Percentiles rank a stretch among this genome's conserved stretches.
phyloP scores from a whole-genome alignment of 164 flowering plant genomes.

The Aristolochia fimbriata region DNA sequence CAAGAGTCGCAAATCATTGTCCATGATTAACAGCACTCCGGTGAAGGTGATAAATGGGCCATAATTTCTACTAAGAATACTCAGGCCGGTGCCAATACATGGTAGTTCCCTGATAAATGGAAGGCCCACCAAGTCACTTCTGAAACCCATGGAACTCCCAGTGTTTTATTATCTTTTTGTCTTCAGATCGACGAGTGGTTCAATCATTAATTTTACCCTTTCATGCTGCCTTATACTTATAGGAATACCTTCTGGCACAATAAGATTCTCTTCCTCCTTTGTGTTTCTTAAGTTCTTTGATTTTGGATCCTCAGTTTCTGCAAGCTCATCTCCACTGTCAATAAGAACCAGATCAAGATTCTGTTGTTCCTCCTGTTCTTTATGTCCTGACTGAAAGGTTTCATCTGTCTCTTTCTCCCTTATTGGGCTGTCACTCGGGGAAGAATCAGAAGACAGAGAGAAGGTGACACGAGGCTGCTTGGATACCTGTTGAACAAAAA shows the following conservation, averaged over 20 bases:
- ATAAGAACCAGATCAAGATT: constrained; percentile 17
- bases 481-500: constrained; percentile 24
- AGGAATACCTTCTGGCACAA: constrained; percentile 15
- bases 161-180: no score
- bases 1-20: no score
- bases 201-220: no score
- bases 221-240: no score
- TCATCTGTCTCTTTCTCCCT: constrained; percentile 15
- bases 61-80: no score
- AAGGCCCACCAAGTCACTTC: no score
- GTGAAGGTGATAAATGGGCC: no score
- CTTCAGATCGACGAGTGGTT: no score
- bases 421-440: constrained; percentile 18
- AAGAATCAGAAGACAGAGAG: constrained; percentile 54
- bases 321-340: constrained; percentile 18
- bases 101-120: no score
- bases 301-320: constrained; percentile 9
- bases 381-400: neutral
- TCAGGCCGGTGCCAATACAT: no score
- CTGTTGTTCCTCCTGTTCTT: constrained; percentile 9
- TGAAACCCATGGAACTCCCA: no score
- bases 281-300: constrained; percentile 10
- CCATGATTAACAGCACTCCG: no score
- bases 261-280: constrained; percentile 10
- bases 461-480: constrained; percentile 21